A percentile compares a stretch with the other conserved stretches of the same genome.
Evolutionary conservation across 1,139 yeast species (phyloP).

Genomic region (Kazachstania sp.): DNA sequence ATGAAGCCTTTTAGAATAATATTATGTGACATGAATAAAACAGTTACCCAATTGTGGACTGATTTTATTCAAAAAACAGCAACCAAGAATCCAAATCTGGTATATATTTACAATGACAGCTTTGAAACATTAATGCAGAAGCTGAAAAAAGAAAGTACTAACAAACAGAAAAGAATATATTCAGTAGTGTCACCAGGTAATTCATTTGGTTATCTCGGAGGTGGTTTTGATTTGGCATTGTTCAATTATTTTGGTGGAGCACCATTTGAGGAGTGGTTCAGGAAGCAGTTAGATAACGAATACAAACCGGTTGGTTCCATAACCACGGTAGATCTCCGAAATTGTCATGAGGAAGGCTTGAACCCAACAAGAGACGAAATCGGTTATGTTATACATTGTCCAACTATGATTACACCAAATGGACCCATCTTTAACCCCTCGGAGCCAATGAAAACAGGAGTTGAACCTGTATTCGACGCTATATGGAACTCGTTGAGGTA

Average conservation of each 20-base stretch:
- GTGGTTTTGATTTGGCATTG: constrained; percentile 43
- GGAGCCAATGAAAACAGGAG: constrained; percentile 16
- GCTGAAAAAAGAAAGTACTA: constrained; percentile 3
- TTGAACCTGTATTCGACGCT: constrained; percentile 37
- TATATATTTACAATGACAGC: constrained; percentile 13
- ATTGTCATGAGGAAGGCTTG: constrained; percentile 8
- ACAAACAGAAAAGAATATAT: constrained; percentile 3
- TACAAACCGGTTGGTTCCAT: constrained; percentile 25
- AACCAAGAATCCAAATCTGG: constrained; percentile 4
- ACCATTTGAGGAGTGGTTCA: constrained; percentile 23
- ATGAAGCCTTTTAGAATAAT: constrained; percentile 14
- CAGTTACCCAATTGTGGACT: constrained; percentile 13
- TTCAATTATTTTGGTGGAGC: constrained; percentile 32
- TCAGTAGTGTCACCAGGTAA: constrained; percentile 47
- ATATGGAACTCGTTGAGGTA: constrained; percentile 37
- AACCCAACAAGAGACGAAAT: constrained; percentile 16
- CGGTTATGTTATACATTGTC: constrained; percentile 37
- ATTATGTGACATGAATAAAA: constrained; percentile 19
- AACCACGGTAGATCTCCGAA: constrained; percentile 18
- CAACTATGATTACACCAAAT: constrained; percentile 43
- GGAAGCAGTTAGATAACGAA: constrained; percentile 20
- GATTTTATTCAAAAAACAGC: constrained; percentile 8
- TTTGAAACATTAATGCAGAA: constrained; percentile 11
- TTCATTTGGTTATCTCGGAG: constrained; percentile 43
- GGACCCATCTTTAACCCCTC: constrained; percentile 15